These are phyloP conservation scores for Trichoderma sp. DNA, from an alignment of 2,329 filamentous ascomycete genomes.

Conservation along the genomic window DNA sequence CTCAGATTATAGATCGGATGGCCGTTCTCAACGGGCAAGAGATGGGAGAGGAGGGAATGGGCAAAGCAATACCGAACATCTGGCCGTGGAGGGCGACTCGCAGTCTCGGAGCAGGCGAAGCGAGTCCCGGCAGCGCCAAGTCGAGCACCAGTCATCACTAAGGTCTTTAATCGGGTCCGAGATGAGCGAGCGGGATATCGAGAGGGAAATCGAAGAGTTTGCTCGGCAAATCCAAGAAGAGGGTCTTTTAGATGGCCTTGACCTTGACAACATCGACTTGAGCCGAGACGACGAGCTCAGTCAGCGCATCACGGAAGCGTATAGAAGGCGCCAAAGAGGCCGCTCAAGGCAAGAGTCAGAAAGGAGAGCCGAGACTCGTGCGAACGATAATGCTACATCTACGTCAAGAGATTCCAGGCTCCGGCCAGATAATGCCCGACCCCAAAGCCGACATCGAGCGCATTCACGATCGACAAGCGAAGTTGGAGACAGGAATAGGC, in stretches of 20 bases:
- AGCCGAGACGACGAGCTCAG: constrained; percentile 87
- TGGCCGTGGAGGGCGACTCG: constrained; percentile 38
- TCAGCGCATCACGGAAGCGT: constrained; percentile 86
- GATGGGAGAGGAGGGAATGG: constrained; percentile 30
- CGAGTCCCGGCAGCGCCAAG: constrained; percentile 56
- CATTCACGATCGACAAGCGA: constrained; percentile 51
- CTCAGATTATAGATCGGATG: constrained; percentile 35
- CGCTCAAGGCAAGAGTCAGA: constrained; percentile 52
- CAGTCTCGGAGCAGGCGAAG: constrained; percentile 41
- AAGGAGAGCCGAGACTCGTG: constrained; percentile 45
- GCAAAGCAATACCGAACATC: constrained; percentile 38
- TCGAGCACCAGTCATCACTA: constrained; percentile 89
- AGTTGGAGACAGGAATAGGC: constrained; percentile 53
- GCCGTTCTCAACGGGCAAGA: constrained; percentile 32
- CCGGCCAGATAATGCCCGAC: constrained; percentile 31
- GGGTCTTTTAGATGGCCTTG: constrained; percentile 82
- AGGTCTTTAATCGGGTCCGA: constrained; percentile 81
- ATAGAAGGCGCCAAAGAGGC: constrained; percentile 72
- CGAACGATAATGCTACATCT: constrained; percentile 40
- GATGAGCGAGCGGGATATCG: constrained; percentile 74
- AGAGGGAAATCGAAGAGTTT: constrained; percentile 88
- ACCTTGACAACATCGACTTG: constrained; percentile 82
- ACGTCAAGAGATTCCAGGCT: constrained; percentile 34
- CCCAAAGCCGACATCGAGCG: constrained; percentile 40
- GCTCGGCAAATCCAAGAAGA: constrained; percentile 86